phyloP scores from a whole-genome alignment of 768 basidiomycete genomes.

The Tylopilus subfusipes region DNA sequence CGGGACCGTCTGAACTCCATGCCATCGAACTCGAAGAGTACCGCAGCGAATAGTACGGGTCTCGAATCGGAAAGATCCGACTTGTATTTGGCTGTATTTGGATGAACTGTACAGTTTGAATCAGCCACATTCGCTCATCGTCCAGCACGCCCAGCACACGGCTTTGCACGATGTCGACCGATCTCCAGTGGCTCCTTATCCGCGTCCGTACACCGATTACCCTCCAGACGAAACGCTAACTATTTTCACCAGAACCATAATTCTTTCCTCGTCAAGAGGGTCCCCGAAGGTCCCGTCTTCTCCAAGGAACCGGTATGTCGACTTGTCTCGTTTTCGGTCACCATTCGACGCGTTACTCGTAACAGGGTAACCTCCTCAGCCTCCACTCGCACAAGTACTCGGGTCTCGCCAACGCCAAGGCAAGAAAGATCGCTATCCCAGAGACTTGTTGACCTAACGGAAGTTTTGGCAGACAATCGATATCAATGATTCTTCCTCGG shows the following conservation, averaged over 20 bases:
- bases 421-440: conserved; percentile 23
- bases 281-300: conserved; percentile 69
- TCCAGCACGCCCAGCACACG: conserved; percentile 12
- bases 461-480: conserved; percentile 53
- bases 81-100: conserved; percentile 27
- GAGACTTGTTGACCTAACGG: not conserved
- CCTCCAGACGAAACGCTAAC: not conserved
- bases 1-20: no score
- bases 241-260: conserved; percentile 60
- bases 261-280: conserved; percentile 82
- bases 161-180: conserved; percentile 66
- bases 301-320: conserved; percentile 76
- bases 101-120: conserved; percentile 29
- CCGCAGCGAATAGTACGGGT: no score
- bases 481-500: conserved; percentile 51
- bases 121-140: conserved; percentile 31
- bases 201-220: conserved; percentile 53
- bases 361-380: conserved; percentile 81
- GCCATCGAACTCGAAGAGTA: no score
- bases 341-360: conserved; percentile 5
- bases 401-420: conserved; percentile 82
- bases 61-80: not conserved
- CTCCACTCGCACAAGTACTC: conserved; percentile 92
- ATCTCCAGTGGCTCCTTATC: conserved; percentile 92
- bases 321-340: not conserved